Evolutionary conservation across 768 basidiomycete genomes (phyloP).

Genomic region (Rhodotorula graminis): DNA sequence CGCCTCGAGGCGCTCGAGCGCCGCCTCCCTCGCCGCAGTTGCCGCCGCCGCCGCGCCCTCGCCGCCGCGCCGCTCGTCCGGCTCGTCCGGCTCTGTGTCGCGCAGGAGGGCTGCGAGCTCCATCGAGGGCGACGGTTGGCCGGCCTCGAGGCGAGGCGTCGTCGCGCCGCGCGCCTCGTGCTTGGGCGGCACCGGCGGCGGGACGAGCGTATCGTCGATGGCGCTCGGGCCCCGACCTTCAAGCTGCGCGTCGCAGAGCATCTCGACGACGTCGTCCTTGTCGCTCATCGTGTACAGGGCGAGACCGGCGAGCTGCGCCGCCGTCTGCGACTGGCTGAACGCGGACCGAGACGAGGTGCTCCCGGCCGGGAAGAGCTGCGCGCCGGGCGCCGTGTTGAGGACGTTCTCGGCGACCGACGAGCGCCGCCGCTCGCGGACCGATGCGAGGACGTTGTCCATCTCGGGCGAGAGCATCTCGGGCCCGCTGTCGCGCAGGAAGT

Average conservation of each 20-base stretch:
- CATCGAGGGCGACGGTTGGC: conserved; percentile 13
- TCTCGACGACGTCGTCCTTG: conserved; percentile 3
- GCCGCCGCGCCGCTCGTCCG: neutral
- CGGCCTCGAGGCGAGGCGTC: neutral
- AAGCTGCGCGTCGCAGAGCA: neutral
- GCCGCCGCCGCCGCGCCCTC: neutral
- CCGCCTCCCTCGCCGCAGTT: neutral
- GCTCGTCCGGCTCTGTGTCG: conserved; percentile 1
- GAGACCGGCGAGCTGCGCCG: neutral
- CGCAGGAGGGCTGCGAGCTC: conserved; percentile 14
- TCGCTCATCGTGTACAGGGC: neutral
- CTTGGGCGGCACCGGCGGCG: neutral
- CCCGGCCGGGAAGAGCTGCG: neutral
- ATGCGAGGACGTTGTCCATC: neutral
- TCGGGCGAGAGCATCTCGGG: conserved; percentile 16
- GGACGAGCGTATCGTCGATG: neutral
- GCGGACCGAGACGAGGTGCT: no score
- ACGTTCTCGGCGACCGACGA: neutral
- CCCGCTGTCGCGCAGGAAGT: conserved; percentile 20
- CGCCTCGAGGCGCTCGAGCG: neutral
- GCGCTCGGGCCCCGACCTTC: no score
- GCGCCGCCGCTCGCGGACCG: neutral
- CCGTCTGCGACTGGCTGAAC: neutral
- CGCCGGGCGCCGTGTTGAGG: neutral
- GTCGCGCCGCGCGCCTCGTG: neutral